Evolutionary conservation across 164 flowering plant species (phyloP).

Genomic region (Warburgia ugandensis): DNA sequence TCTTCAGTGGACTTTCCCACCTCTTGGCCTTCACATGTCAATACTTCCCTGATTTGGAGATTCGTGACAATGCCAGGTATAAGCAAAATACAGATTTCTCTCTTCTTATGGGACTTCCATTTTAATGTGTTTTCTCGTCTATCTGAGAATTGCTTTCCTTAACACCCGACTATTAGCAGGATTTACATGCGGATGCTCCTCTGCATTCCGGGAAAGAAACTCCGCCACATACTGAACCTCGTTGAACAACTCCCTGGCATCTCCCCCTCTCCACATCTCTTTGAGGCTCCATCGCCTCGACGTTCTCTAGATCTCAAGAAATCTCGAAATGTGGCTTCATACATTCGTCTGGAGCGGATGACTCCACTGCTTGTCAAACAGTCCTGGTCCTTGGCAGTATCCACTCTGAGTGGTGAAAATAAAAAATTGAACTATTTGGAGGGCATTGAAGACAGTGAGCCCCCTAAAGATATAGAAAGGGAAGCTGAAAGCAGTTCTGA

Average conservation of each 20-base stretch:
- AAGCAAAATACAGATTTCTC: neutral
- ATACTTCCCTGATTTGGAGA: conserved; percentile 89
- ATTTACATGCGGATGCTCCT: conserved; percentile 82
- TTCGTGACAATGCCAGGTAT: conserved; percentile 97
- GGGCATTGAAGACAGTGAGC: conserved; percentile 36
- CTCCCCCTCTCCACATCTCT: conserved; percentile 57
- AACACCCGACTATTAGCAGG: conserved; percentile 32
- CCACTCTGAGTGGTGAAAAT: conserved; percentile 31
- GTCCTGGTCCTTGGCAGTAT: conserved; percentile 71
- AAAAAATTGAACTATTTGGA: conserved; percentile 25
- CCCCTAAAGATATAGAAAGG: conserved; percentile 13
- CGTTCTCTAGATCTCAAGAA: conserved; percentile 38
- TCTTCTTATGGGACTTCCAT: neutral
- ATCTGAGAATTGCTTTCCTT: neutral
- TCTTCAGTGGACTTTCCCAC: conserved; percentile 61
- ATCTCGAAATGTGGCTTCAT: conserved; percentile 54
- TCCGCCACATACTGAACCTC: conserved; percentile 58
- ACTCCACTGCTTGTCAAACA: conserved; percentile 71
- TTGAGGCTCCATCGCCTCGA: conserved; percentile 48
- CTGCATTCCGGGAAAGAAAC: conserved; percentile 83
- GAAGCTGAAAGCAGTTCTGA: conserved; percentile 25
- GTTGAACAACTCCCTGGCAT: conserved; percentile 64
- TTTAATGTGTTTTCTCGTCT: neutral
- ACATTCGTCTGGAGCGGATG: conserved; percentile 59
- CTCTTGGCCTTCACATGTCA: conserved; percentile 74